phyloP scores from a whole-genome alignment of 2,329 filamentous ascomycete genomes.

The Penicillium sp. region DNA sequence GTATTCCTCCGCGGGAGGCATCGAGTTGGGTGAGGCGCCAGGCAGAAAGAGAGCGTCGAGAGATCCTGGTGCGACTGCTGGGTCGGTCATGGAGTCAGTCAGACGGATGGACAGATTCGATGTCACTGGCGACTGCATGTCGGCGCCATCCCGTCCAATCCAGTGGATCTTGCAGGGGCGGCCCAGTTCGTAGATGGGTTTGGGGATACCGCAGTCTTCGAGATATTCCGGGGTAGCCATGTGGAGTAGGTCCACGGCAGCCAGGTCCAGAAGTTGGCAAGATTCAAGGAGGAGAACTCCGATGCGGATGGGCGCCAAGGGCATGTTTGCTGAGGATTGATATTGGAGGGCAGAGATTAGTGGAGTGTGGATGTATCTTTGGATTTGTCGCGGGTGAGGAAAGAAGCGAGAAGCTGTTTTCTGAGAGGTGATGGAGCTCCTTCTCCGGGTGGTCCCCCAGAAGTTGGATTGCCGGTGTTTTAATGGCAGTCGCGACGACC shows the following conservation, averaged over 20 bases:
- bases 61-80: slow-evolving; percentile 33
- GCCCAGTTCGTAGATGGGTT: slow-evolving; percentile 27
- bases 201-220: slow-evolving; percentile 30
- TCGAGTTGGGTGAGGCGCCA: slow-evolving; percentile 33
- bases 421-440: no score
- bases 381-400: no score
- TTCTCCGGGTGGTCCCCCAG: no score
- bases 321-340: slow-evolving; percentile 8
- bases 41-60: slow-evolving; percentile 41
- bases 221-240: slow-evolving; percentile 36
- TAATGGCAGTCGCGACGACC: no score
- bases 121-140: slow-evolving; percentile 21
- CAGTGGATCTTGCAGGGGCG: slow-evolving; percentile 31
- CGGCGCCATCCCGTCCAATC: slow-evolving; percentile 19
- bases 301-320: slow-evolving; percentile 18
- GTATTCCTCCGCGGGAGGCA: slow-evolving; percentile 28
- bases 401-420: no score
- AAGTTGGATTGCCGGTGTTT: no score
- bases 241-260: slow-evolving; percentile 39
- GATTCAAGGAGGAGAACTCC: slow-evolving; percentile 38
- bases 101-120: slow-evolving; percentile 29
- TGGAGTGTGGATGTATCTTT: no score
- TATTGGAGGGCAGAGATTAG: no score
- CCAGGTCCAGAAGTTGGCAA: slow-evolving; percentile 42
- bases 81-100: slow-evolving; percentile 28